Percentiles rank a stretch among this genome's conserved stretches.
Evolutionary conservation across 306 rosid genomes (phyloP).

Genomic region (Rosa rugosa): DNA sequence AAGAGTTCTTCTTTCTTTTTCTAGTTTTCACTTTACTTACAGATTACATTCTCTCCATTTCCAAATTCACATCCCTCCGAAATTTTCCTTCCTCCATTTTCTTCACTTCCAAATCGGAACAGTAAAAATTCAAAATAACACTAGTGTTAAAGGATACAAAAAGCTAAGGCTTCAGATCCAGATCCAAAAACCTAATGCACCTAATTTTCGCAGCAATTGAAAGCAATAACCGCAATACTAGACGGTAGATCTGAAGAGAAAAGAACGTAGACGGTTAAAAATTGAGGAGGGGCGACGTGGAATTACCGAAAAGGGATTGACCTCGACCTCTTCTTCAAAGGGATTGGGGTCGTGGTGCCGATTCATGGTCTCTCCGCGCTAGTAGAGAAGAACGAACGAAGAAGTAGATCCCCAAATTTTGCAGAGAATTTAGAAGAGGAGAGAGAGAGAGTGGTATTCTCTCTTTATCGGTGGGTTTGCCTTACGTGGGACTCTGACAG

Average conservation of each 20-base stretch:
- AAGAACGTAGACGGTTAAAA: not conserved
- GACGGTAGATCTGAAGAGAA: conserved; percentile 42
- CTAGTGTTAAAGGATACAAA: not conserved
- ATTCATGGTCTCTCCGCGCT: conserved; percentile 55
- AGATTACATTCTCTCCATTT: not conserved
- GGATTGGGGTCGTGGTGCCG: conserved; percentile 93
- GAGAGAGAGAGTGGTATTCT: conserved; percentile 1
- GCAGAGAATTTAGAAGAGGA: conserved; percentile 33
- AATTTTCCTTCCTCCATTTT: not conserved
- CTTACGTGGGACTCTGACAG: not conserved
- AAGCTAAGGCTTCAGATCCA: conserved; percentile 37
- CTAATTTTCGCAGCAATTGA: conserved; percentile 8
- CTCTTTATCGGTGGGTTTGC: conserved; percentile 2
- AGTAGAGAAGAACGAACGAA: not conserved
- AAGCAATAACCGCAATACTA: conserved; percentile 9
- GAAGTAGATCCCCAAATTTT: conserved; percentile 47
- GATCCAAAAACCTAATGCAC: conserved; percentile 21
- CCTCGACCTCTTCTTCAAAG: conserved; percentile 71
- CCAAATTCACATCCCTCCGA: not conserved
- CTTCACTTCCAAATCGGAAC: not conserved
- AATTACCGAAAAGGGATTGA: conserved; percentile 90
- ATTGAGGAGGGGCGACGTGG: not conserved
- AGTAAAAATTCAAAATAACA: not conserved
- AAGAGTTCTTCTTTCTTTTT: not conserved
- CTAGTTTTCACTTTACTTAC: no score